These are phyloP conservation scores for Fusarium equiseti DNA, from an alignment of 2,329 filamentous ascomycete species.

Conservation along the genomic window DNA sequence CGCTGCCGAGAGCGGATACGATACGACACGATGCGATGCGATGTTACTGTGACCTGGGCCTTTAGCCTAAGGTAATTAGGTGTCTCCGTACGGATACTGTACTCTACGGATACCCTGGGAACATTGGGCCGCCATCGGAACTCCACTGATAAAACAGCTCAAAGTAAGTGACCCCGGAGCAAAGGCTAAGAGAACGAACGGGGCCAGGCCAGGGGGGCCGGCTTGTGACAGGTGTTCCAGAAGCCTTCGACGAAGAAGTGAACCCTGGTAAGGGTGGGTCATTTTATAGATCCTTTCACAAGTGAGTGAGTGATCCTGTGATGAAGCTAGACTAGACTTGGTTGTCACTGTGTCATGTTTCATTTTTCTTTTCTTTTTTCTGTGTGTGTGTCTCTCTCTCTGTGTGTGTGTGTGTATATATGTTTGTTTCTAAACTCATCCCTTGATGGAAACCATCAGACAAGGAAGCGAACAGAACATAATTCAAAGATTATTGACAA, in stretches of 20 bases:
- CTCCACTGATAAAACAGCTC: slow-evolving; percentile 28
- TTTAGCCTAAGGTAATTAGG: slow-evolving; percentile 19
- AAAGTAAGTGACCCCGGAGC: slow-evolving; percentile 18
- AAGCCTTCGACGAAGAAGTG: slow-evolving; percentile 35
- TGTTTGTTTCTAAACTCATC: neutral
- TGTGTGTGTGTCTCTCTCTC: neutral
- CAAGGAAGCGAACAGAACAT: neutral
- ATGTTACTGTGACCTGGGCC: neutral
- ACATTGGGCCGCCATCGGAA: slow-evolving; percentile 1
- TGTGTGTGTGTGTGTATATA: neutral
- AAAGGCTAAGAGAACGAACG: slow-evolving; percentile 8
- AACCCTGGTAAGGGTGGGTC: slow-evolving; percentile 16
- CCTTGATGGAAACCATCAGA: slow-evolving; percentile 13
- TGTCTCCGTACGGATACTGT: neutral
- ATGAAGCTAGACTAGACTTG: neutral
- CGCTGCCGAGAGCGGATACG: slow-evolving; percentile 35
- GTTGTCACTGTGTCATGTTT: slow-evolving; percentile 18
- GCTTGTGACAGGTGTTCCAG: slow-evolving; percentile 42
- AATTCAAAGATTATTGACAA: neutral
- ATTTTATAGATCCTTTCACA: slow-evolving; percentile 16
- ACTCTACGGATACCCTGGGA: neutral
- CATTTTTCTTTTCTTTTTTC: neutral
- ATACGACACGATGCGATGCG: slow-evolving; percentile 24
- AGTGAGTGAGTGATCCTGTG: neutral
- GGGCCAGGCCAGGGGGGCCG: neutral